Evolutionary conservation across 352 stramenopile species (phyloP).

Genomic region (Phytophthora sp.): DNA sequence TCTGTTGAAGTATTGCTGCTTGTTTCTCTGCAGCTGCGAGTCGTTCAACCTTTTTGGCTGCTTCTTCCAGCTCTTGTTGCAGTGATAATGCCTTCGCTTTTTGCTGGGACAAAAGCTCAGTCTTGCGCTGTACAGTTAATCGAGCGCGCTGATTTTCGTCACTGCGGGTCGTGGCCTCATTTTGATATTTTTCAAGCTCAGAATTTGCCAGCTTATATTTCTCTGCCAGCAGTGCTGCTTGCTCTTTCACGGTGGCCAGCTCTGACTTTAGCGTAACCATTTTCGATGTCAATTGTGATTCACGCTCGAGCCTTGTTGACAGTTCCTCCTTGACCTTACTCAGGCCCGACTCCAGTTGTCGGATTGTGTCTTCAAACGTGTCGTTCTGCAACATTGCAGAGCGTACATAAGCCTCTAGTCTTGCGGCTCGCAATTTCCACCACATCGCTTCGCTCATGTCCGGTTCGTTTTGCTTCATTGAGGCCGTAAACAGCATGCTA

Average conservation of each 20-base stretch:
- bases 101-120: slow-evolving; percentile 48
- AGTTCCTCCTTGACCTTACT: slow-evolving; percentile 42
- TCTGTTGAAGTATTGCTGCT: slow-evolving; percentile 28
- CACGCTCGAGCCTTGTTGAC: slow-evolving; percentile 35
- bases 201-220: slow-evolving; percentile 35
- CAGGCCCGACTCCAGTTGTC: slow-evolving; percentile 48
- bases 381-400: slow-evolving; percentile 45
- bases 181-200: slow-evolving; percentile 40
- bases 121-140: slow-evolving; percentile 52
- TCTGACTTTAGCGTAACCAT: slow-evolving; percentile 37
- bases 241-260: slow-evolving; percentile 34
- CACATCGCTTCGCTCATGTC: slow-evolving; percentile 14
- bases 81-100: slow-evolving; percentile 39
- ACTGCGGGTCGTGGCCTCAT: slow-evolving; percentile 17
- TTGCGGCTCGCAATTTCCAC: slow-evolving; percentile 40
- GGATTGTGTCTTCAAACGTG: slow-evolving; percentile 53
- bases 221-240: slow-evolving; percentile 35
- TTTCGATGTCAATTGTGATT: slow-evolving; percentile 29
- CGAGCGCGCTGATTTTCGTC: slow-evolving; percentile 41
- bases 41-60: slow-evolving; percentile 24
- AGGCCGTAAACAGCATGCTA: not conserved
- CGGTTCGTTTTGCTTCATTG: not conserved
- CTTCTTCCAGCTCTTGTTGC: slow-evolving; percentile 35
- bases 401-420: slow-evolving; percentile 45
- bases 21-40: slow-evolving; percentile 37